Conservation (phyloP, 2,329 filamentous ascomycete genomes). For the Mariannaea elegans region DNA sequence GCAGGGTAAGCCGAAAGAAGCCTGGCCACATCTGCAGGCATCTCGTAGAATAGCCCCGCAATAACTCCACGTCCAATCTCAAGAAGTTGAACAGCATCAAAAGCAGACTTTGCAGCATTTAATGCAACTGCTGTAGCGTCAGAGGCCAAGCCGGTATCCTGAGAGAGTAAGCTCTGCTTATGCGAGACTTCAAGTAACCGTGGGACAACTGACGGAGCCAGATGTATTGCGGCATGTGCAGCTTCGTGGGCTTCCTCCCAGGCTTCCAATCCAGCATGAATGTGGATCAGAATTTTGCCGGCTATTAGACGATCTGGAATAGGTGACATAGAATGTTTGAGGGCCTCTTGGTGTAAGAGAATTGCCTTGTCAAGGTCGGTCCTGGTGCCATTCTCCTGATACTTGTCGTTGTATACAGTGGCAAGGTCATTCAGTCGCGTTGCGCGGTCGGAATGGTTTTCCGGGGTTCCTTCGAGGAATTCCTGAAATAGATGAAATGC, state of each 20-base stretch:
- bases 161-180: background rate
- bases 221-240: too few species aligned
- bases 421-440: too few species aligned
- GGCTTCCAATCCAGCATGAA: too few species aligned
- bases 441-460: too few species aligned
- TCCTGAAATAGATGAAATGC: background rate
- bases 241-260: too few species aligned
- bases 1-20: too few species aligned
- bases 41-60: background rate
- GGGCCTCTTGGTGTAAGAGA: background rate
- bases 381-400: too few species aligned
- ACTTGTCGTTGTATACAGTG: too few species aligned
- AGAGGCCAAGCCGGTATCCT: background rate
- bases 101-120: background rate
- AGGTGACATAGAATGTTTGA: background rate
- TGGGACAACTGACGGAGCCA: background rate
- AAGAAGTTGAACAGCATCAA: background rate
- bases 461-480: background rate
- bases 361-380: background rate
- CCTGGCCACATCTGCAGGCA: background rate
- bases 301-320: too few species aligned
- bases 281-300: too few species aligned
- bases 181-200: background rate
- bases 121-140: slow-evolving; percentile 1
- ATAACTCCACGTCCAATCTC: background rate